phyloP scores from a whole-genome alignment of 106 monocot species.

The Platanthera zijinensis region DNA sequence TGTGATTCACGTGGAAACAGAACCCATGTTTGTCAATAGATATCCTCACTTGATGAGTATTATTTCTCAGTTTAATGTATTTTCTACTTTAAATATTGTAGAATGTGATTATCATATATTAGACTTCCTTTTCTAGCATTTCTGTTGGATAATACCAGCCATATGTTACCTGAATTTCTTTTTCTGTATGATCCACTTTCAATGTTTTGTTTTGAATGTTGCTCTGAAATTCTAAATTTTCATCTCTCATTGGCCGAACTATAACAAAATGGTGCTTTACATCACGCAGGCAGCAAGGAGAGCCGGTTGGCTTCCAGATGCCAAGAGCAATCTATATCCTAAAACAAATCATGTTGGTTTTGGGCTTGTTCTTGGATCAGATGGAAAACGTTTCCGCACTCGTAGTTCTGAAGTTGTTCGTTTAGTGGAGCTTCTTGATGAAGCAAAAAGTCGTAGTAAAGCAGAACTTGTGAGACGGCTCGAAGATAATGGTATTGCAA shows the following conservation, averaged over 20 bases:
- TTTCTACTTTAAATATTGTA: too few species aligned
- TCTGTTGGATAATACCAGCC: too few species aligned
- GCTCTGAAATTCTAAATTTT: not conserved
- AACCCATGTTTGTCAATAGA: too few species aligned
- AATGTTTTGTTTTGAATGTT: not conserved
- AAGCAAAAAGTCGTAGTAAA: constrained; percentile 84
- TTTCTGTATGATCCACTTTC: too few species aligned
- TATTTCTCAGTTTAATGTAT: too few species aligned
- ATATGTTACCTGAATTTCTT: too few species aligned
- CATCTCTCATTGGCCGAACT: not conserved
- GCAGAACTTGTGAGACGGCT: constrained; percentile 65
- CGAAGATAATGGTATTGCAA: constrained; percentile 52
- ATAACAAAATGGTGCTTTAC: not conserved
- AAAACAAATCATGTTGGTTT: constrained; percentile 78
- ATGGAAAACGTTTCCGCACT: constrained; percentile 91
- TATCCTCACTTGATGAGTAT: too few species aligned
- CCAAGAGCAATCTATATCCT: constrained; percentile 25
- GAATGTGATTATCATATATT: too few species aligned
- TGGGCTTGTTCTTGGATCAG: constrained; percentile 86
- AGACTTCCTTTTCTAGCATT: too few species aligned
- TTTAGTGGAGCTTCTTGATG: constrained; percentile 87
- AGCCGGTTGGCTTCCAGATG: constrained; percentile 62
- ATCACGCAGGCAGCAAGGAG: constrained; percentile 22
- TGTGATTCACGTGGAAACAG: too few species aligned
- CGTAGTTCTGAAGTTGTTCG: constrained; percentile 89